Evolutionary conservation across 768 basidiomycete genomes (phyloP).

Genomic region (Lenzites betulinus): DNA sequence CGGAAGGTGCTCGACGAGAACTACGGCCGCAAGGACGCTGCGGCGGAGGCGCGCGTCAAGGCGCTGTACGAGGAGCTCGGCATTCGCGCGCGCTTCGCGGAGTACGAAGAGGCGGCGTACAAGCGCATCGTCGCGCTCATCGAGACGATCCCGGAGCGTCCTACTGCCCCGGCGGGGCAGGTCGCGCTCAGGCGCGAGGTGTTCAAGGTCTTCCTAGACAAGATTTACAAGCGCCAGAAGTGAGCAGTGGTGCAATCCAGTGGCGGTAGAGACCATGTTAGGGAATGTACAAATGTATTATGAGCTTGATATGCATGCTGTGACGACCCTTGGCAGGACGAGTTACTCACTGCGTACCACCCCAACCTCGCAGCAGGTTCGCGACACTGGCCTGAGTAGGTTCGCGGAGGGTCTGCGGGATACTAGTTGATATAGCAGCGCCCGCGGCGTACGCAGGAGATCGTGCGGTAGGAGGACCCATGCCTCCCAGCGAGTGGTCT

Average conservation of each 20-base stretch:
- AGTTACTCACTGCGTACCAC: too few species aligned
- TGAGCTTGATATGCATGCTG: too few species aligned
- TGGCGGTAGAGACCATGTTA: neutral
- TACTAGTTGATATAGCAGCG: too few species aligned
- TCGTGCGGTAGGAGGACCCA: too few species aligned
- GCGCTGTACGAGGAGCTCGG: slow-evolving; percentile 71
- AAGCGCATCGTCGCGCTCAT: slow-evolving; percentile 68
- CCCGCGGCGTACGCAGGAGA: too few species aligned
- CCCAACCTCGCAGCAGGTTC: too few species aligned
- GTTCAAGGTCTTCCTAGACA: slow-evolving; percentile 83
- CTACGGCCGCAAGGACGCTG: slow-evolving; percentile 62
- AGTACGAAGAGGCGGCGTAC: slow-evolving; percentile 81
- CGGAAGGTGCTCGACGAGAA: slow-evolving; percentile 61
- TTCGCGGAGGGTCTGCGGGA: too few species aligned
- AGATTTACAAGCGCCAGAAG: slow-evolving; percentile 73
- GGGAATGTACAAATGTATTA: neutral
- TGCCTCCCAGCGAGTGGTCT: too few species aligned
- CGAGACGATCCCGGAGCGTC: slow-evolving; percentile 65
- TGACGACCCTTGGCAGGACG: too few species aligned
- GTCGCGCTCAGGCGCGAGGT: slow-evolving; percentile 59
- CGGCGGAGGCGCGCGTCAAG: slow-evolving; percentile 63
- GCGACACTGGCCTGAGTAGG: too few species aligned
- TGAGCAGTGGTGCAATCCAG: slow-evolving; percentile 27
- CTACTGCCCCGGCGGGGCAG: slow-evolving; percentile 34
- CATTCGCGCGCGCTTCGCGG: slow-evolving; percentile 64